phyloP scores from a whole-genome alignment of 208 protist genomes.

The Herpetomonas samuelpessoai region DNA sequence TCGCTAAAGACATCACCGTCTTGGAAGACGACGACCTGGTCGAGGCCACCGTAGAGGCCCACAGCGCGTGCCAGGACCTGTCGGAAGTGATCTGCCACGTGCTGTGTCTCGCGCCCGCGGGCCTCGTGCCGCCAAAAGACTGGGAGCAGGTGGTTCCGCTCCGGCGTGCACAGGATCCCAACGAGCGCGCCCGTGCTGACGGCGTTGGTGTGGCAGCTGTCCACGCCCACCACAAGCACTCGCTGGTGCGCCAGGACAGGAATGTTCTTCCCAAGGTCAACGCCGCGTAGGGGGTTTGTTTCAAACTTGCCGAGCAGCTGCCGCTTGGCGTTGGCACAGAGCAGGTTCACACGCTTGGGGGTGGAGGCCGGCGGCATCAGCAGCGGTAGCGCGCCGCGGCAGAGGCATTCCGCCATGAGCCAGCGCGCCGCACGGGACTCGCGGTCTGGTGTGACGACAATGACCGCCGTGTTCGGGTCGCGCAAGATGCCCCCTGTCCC shows the following conservation, averaged over 20 bases:
- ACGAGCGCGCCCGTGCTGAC: constrained; percentile 65
- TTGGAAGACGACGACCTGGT: constrained; percentile 88
- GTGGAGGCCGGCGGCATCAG: constrained; percentile 35
- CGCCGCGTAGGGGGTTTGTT: constrained; percentile 60
- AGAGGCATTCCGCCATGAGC: constrained; percentile 77
- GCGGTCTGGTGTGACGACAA: constrained; percentile 59
- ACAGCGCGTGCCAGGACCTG: constrained; percentile 29
- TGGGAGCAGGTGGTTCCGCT: constrained; percentile 60
- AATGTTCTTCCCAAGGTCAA: constrained; percentile 60
- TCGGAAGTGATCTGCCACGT: constrained; percentile 59
- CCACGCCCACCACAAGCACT: constrained; percentile 79
- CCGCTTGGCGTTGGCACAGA: constrained; percentile 35
- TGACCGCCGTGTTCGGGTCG: constrained; percentile 53
- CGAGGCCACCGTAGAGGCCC: constrained; percentile 56
- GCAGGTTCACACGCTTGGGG: constrained; percentile 26
- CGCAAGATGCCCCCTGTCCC: constrained; percentile 10
- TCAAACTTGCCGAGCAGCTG: constrained; percentile 62
- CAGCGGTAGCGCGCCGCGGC: constrained; percentile 63
- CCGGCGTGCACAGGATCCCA: constrained; percentile 55
- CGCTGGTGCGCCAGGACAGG: constrained; percentile 49
- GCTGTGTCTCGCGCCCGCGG: constrained; percentile 56
- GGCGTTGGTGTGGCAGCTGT: constrained; percentile 81
- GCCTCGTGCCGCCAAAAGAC: constrained; percentile 79
- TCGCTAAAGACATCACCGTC: constrained; percentile 87
- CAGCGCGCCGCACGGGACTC: constrained; percentile 65